These are phyloP conservation scores for Zygosaccharomyces bailii DNA, from an alignment of 805 yeast genomes.

Conservation along the genomic window DNA sequence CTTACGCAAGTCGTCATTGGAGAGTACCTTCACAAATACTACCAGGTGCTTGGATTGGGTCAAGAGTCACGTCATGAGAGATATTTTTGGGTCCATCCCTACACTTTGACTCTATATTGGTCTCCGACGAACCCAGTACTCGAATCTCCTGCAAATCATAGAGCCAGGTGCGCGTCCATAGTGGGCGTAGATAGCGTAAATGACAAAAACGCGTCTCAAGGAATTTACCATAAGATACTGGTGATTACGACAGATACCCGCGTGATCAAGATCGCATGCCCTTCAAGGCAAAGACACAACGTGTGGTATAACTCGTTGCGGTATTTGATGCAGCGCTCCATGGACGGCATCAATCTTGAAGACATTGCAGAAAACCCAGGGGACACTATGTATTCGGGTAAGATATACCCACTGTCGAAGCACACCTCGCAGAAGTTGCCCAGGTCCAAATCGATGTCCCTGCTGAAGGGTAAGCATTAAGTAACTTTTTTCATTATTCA, in stretches of 20 bases:
- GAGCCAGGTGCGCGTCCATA: conserved; percentile 78
- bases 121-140: conserved; percentile 73
- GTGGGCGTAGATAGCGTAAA: conserved; percentile 72
- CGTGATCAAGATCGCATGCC: conserved; percentile 76
- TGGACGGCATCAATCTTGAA: conserved; percentile 53
- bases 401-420: conserved; percentile 24
- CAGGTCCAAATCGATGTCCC: conserved; percentile 12
- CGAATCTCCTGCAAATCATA: conserved; percentile 59
- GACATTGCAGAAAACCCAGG: conserved; percentile 39
- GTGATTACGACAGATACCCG: conserved; percentile 66
- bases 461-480: conserved; percentile 2
- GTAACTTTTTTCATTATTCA: too few species aligned
- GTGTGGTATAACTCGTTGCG: conserved; percentile 85
- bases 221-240: conserved; percentile 80
- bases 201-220: conserved; percentile 89
- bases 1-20: conserved; percentile 93
- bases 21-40: conserved; percentile 82
- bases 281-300: conserved; percentile 81
- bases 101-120: conserved; percentile 89
- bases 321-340: conserved; percentile 63
- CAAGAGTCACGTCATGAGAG: conserved; percentile 80
- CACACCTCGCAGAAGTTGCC: conserved; percentile 19
- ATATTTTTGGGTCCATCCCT: conserved; percentile 96
- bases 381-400: conserved; percentile 38
- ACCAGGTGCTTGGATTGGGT: conserved; percentile 69